phyloP scores from a whole-genome alignment of 2,329 filamentous ascomycete genomes.

The Cladophialophora immunda region DNA sequence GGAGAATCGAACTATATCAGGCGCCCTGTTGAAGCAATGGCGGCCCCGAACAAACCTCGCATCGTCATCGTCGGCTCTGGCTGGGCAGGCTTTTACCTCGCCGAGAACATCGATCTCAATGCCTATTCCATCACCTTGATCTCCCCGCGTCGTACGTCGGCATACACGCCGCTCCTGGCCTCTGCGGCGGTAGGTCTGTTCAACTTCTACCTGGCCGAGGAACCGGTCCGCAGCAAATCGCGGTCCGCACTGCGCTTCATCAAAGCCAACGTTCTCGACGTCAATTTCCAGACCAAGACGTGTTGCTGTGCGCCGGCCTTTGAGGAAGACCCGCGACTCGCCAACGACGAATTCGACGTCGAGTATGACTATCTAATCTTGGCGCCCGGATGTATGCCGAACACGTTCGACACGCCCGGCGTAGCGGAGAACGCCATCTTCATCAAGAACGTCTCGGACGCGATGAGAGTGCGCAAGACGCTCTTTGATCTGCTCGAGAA shows the following conservation, averaged over 20 bases:
- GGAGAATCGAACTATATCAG: neutral
- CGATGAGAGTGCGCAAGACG: constrained; percentile 38
- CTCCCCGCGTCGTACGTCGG: constrained; percentile 53
- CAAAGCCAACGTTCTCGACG: constrained; percentile 51
- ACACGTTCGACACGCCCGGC: constrained; percentile 53
- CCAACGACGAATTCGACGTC: constrained; percentile 47
- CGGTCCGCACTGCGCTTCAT: constrained; percentile 46
- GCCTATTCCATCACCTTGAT: constrained; percentile 52
- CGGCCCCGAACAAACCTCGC: constrained; percentile 20
- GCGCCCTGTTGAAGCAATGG: neutral
- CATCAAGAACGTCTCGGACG: constrained; percentile 44
- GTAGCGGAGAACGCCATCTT: constrained; percentile 52
- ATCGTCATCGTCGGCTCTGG: constrained; percentile 40
- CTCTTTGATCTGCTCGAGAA: constrained; percentile 46
- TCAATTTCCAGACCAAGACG: constrained; percentile 49
- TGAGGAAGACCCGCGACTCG: constrained; percentile 40
- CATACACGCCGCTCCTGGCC: constrained; percentile 57
- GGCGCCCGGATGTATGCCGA: constrained; percentile 53
- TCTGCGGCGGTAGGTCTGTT: constrained; percentile 56
- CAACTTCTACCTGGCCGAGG: constrained; percentile 56
- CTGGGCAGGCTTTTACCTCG: constrained; percentile 58
- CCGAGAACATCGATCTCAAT: constrained; percentile 50
- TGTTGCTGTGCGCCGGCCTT: constrained; percentile 50
- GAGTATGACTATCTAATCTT: constrained; percentile 54
- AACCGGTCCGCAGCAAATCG: constrained; percentile 51